Evolutionary conservation across 371 early-diverging fungal genomes (phyloP).

Genomic region (Rhizopus delemar): DNA sequence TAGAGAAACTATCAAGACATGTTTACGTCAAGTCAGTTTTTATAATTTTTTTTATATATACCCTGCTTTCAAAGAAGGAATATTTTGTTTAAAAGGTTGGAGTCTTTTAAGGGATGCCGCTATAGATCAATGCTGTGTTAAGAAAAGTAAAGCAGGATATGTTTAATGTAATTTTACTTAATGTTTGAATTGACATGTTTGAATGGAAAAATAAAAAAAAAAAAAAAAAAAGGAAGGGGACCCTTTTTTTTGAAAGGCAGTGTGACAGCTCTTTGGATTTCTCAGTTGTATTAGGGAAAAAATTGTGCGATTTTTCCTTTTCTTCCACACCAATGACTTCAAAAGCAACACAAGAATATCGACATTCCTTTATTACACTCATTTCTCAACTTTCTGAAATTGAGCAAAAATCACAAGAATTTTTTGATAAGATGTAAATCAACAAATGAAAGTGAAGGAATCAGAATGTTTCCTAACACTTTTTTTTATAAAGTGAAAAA

Average conservation of each 20-base stretch:
- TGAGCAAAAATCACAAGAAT: constrained; percentile 45
- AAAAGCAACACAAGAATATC: constrained; percentile 53
- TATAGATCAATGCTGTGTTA: background rate
- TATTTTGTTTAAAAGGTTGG: constrained; percentile 22
- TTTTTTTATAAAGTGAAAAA: constrained; percentile 31
- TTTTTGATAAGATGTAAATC: constrained; percentile 51
- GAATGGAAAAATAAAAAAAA: background rate
- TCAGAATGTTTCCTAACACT: background rate
- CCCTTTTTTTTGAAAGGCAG: background rate
- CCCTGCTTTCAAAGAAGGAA: constrained; percentile 21
- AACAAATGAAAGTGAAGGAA: background rate
- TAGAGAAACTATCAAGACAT: constrained; percentile 27
- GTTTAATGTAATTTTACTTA: background rate
- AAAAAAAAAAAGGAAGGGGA: background rate
- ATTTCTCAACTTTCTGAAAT: constrained; percentile 48
- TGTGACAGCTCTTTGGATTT: background rate
- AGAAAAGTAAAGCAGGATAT: background rate
- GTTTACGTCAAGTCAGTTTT: too few species aligned
- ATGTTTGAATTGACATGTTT: constrained; percentile 2
- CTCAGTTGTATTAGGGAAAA: too few species aligned
- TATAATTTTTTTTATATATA: constrained; percentile 7
- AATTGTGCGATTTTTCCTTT: background rate
- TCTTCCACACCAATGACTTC: constrained; percentile 31
- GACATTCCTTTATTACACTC: constrained; percentile 42
- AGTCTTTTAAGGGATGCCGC: constrained; percentile 25